Conservation (phyloP, 768 basidiomycete species). For the Hericium erinaceus region DNA sequence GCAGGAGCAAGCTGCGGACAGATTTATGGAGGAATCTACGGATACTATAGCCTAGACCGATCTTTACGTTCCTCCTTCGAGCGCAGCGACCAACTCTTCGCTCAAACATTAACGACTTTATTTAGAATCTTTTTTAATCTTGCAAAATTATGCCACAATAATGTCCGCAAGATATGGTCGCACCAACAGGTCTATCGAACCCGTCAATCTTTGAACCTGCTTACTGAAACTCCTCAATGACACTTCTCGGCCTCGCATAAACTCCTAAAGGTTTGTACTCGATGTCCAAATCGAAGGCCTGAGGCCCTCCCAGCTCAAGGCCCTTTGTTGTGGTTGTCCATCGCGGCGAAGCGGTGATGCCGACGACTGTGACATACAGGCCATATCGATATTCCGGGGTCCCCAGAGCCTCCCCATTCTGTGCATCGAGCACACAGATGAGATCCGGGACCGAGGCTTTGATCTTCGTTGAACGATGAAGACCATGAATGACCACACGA, state of each 20-base stretch:
- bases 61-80: too few relatives aligned
- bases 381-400: slow-evolving; percentile 56
- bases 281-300: slow-evolving; percentile 42
- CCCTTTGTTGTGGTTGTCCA: slow-evolving; percentile 44
- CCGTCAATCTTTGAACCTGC: too few relatives aligned
- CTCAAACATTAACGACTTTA: too few relatives aligned
- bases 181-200: too few relatives aligned
- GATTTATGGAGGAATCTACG: slow-evolving; percentile 1
- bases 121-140: too few relatives aligned
- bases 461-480: background rate
- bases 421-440: slow-evolving; percentile 53
- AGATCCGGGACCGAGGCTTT: slow-evolving; percentile 55
- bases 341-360: slow-evolving; percentile 39
- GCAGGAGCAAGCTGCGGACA: slow-evolving; percentile 52
- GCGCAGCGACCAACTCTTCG: too few relatives aligned
- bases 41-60: too few relatives aligned
- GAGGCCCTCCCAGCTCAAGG: slow-evolving; percentile 40
- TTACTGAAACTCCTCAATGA: slow-evolving; percentile 33
- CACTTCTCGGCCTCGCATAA: slow-evolving; percentile 34
- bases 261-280: slow-evolving; percentile 29
- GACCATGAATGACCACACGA: background rate
- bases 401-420: slow-evolving; percentile 51
- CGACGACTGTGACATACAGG: slow-evolving; percentile 45
- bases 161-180: too few relatives aligned
- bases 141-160: too few relatives aligned